These are phyloP conservation scores for Ploettnerulaceae sp. DNA, from an alignment of 2,329 filamentous ascomycete genomes.

Conservation along the genomic window DNA sequence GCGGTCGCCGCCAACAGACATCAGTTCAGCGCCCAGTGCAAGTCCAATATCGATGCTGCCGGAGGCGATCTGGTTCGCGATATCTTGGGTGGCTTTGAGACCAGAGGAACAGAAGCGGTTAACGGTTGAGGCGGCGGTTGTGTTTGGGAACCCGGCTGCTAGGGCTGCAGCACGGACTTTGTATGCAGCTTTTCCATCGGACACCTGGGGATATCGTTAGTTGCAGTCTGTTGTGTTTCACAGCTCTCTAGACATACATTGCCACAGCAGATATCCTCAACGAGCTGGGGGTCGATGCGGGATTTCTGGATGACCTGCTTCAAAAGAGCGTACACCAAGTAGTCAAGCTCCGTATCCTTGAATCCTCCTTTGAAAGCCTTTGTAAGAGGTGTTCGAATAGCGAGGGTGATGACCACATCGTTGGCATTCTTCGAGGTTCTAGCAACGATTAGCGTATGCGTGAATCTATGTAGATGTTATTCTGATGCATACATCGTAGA, in stretches of 20 bases:
- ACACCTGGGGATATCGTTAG: constrained; percentile 52
- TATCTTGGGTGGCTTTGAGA: constrained; percentile 90
- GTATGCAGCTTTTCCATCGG: constrained; percentile 81
- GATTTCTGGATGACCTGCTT: constrained; percentile 69
- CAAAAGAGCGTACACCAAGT: constrained; percentile 75
- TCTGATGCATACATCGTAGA: constrained; percentile 65
- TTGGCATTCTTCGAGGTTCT: constrained; percentile 91
- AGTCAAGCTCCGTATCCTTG: constrained; percentile 90
- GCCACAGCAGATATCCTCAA: constrained; percentile 88
- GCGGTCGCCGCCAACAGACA: constrained; percentile 69
- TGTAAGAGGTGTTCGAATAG: constrained; percentile 79
- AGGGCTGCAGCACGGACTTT: constrained; percentile 84
- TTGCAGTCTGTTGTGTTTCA: not conserved
- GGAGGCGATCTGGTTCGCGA: constrained; percentile 76
- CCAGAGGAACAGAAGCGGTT: constrained; percentile 98
- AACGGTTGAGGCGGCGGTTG: constrained; percentile 70
- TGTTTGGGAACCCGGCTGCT: constrained; percentile 91
- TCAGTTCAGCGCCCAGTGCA: constrained; percentile 82
- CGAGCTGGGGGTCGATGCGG: constrained; percentile 71
- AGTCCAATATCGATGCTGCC: constrained; percentile 85
- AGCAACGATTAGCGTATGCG: constrained; percentile 27
- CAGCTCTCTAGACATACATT: constrained; percentile 58
- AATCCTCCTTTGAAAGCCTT: constrained; percentile 90
- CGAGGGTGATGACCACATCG: constrained; percentile 93
- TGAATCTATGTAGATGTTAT: constrained; percentile 2